phyloP scores from a whole-genome alignment of 2,329 filamentous ascomycete species.

The Cladosporium sp. region DNA sequence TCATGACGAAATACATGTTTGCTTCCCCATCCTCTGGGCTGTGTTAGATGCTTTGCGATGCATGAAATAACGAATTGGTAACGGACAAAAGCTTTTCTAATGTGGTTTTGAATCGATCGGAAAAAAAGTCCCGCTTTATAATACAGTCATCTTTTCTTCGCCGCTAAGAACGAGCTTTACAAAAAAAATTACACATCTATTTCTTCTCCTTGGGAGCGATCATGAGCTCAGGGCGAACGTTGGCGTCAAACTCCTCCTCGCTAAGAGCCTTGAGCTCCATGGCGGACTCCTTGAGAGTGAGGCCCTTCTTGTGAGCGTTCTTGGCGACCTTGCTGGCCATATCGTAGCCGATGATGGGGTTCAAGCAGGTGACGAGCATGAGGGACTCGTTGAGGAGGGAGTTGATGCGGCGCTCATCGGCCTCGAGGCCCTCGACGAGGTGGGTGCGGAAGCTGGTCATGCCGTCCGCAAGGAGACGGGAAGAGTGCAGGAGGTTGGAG shows the following conservation, averaged over 20 bases:
- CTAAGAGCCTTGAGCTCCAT: conserved; percentile 88
- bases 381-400: conserved; percentile 92
- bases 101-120: too few species aligned
- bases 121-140: neutral
- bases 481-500: conserved; percentile 89
- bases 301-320: conserved; percentile 97
- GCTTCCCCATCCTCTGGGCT: neutral
- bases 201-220: conserved; percentile 72
- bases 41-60: too few species aligned
- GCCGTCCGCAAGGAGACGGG: conserved; percentile 79
- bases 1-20: neutral
- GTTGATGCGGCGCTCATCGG: conserved; percentile 88
- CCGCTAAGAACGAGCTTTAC: neutral
- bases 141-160: neutral
- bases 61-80: too few species aligned
- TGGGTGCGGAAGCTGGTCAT: conserved; percentile 97
- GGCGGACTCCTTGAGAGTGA: conserved; percentile 88
- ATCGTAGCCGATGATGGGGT: conserved; percentile 95
- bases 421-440: conserved; percentile 79
- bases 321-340: conserved; percentile 97
- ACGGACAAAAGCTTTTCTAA: too few species aligned
- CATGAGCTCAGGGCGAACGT: conserved; percentile 94
- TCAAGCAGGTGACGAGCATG: conserved; percentile 97
- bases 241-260: conserved; percentile 81
- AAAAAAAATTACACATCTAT: conserved; percentile 28